Conservation (phyloP, 805 yeast genomes). For the Scheffersomyces lignosus region DNA sequence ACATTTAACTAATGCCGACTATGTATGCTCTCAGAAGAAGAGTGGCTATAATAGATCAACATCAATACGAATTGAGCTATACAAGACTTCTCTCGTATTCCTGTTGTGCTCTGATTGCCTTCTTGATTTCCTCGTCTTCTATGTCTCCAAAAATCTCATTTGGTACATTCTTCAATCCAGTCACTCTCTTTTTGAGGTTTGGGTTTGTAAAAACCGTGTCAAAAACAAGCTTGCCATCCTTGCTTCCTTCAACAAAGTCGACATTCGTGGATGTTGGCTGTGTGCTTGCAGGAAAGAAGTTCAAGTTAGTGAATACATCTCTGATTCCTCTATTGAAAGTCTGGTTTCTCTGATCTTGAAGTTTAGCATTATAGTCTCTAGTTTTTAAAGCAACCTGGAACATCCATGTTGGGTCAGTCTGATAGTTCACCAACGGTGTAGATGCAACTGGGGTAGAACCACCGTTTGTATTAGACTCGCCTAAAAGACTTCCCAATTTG, state of each 20-base stretch:
- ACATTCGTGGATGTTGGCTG: conserved; percentile 60
- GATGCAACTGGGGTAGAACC: conserved; percentile 37
- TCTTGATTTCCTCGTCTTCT: conserved; percentile 51
- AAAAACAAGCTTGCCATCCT: conserved; percentile 38
- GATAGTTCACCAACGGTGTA: conserved; percentile 42
- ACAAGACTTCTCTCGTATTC: conserved; percentile 38
- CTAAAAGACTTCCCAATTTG: conserved; percentile 6
- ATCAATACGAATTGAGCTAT: no score
- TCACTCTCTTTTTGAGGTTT: conserved; percentile 49
- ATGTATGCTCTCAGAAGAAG: no score
- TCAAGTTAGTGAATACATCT: conserved; percentile 84
- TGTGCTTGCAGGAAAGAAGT: conserved; percentile 68
- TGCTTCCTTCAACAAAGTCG: conserved; percentile 17
- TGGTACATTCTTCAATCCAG: conserved; percentile 67
- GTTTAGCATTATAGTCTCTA: conserved; percentile 63
- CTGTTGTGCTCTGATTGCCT: conserved; percentile 66
- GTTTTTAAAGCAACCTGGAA: conserved; percentile 81
- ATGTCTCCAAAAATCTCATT: conserved; percentile 55
- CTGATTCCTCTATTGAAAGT: conserved; percentile 58
- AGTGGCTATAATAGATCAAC: no score
- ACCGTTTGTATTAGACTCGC: conserved; percentile 12
- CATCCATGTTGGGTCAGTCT: conserved; percentile 76
- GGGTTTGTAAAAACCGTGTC: conserved; percentile 47
- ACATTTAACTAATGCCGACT: conserved; percentile 1
- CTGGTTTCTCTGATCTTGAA: conserved; percentile 58